These are phyloP conservation scores for Guadua angustifolia DNA, from an alignment of 176 grass and related monocot genomes.

Conservation along the genomic window DNA sequence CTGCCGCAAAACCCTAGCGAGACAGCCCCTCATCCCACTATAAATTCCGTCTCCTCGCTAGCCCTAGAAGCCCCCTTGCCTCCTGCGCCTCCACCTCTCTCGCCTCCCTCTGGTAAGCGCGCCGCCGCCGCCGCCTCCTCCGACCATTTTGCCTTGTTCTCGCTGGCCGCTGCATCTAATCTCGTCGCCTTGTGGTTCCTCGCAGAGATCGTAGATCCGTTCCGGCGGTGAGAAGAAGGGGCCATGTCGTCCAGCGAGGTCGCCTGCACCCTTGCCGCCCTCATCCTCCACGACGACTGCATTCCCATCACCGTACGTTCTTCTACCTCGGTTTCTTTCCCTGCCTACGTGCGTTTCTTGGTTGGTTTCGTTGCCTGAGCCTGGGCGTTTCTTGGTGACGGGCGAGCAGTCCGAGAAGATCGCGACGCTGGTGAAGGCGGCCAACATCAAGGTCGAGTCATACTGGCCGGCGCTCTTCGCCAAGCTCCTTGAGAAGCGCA, in stretches of 20 bases:
- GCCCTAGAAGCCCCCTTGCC: constrained; percentile 37
- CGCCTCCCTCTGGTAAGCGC: constrained; percentile 10
- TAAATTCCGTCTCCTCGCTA: background rate
- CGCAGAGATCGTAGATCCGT: constrained; percentile 37
- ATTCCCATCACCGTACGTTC: constrained; percentile 70
- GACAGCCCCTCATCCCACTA: background rate
- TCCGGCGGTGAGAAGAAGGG: background rate
- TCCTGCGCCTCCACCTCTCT: constrained; percentile 36
- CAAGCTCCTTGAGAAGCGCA: constrained; percentile 60
- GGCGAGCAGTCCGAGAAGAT: constrained; percentile 66
- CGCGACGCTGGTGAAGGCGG: constrained; percentile 60
- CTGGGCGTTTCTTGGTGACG: background rate
- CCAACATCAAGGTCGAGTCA: constrained; percentile 63
- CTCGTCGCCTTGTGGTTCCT: background rate
- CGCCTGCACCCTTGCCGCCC: constrained; percentile 77
- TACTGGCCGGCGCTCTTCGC: constrained; percentile 62
- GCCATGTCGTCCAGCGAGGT: constrained; percentile 67
- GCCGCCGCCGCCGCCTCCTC: too few species aligned
- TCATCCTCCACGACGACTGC: constrained; percentile 80
- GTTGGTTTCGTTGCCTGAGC: background rate
- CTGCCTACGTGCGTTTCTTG: background rate
- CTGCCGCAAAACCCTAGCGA: background rate
- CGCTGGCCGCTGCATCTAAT: background rate
- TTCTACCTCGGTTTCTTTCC: background rate
- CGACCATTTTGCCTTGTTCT: background rate